Conservation (phyloP, 805 yeast genomes). For the Yarrowia keelungensis region DNA sequence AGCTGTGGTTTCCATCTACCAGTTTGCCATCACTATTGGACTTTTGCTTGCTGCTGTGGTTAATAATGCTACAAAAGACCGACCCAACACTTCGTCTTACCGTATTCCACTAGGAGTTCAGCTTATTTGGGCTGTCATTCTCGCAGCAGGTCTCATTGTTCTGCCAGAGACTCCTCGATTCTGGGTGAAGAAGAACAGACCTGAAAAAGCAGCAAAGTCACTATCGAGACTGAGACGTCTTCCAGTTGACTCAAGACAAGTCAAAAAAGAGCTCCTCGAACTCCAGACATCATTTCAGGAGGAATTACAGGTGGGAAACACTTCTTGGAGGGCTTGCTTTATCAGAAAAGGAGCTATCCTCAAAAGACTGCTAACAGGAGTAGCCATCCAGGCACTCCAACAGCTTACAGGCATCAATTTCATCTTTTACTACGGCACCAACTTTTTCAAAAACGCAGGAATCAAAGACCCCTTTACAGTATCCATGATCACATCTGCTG, state of each 20-base stretch:
- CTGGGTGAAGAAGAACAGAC: slow-evolving; percentile 71
- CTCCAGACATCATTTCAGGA: slow-evolving; percentile 56
- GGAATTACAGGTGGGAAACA: slow-evolving; percentile 65
- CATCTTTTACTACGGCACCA: slow-evolving; percentile 86
- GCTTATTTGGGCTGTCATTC: slow-evolving; percentile 82
- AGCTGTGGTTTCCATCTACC: slow-evolving; percentile 75
- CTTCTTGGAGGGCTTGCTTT: slow-evolving; percentile 61
- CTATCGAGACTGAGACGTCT: slow-evolving; percentile 70
- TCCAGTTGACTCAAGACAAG: slow-evolving; percentile 56
- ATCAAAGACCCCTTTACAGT: slow-evolving; percentile 67
- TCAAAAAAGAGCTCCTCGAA: slow-evolving; percentile 55
- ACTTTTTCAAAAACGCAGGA: slow-evolving; percentile 77
- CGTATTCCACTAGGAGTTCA: slow-evolving; percentile 55
- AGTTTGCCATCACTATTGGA: slow-evolving; percentile 75
- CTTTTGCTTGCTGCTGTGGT: slow-evolving; percentile 56
- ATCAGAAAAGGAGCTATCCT: slow-evolving; percentile 54
- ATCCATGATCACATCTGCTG: slow-evolving; percentile 70
- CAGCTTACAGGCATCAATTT: slow-evolving; percentile 91
- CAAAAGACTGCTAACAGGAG: slow-evolving; percentile 55
- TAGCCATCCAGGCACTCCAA: slow-evolving; percentile 66
- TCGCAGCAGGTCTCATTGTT: slow-evolving; percentile 72
- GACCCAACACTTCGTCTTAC: slow-evolving; percentile 46
- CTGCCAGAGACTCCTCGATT: slow-evolving; percentile 84
- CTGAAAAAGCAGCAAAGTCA: slow-evolving; percentile 68
- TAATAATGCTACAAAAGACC: slow-evolving; percentile 43